These are phyloP conservation scores for Coemansia sp. DNA, from an alignment of 192 early-diverging fungal genomes.

Conservation along the genomic window DNA sequence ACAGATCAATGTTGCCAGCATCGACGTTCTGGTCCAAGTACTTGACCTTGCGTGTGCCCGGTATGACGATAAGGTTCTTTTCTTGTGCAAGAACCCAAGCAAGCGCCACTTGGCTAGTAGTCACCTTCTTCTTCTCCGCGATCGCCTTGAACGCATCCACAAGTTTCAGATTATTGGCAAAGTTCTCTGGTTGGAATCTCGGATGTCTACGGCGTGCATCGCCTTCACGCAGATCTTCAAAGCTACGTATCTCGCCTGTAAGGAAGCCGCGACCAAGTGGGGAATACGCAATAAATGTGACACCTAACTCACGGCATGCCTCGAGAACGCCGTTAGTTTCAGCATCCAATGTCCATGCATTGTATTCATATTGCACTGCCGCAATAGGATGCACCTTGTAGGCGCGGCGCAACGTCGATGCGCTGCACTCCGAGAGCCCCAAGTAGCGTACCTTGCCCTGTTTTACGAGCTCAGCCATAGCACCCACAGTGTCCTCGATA, in stretches of 20 bases:
- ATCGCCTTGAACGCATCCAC: conserved; percentile 56
- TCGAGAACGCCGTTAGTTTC: conserved; percentile 67
- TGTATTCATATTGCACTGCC: conserved; percentile 51
- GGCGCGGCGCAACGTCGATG: conserved; percentile 63
- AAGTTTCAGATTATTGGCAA: conserved; percentile 60
- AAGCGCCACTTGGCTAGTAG: conserved; percentile 58
- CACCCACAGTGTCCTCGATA: conserved; percentile 63
- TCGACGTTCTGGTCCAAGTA: conserved; percentile 49
- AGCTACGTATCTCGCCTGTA: conserved; percentile 59
- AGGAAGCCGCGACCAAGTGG: conserved; percentile 73
- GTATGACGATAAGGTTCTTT: conserved; percentile 55
- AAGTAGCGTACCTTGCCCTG: conserved; percentile 65
- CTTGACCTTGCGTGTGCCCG: conserved; percentile 59
- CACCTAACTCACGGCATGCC: conserved; percentile 69
- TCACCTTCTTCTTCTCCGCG: conserved; percentile 57
- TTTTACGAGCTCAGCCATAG: conserved; percentile 68
- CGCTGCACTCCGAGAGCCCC: conserved; percentile 62
- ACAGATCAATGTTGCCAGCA: conserved; percentile 37
- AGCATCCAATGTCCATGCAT: conserved; percentile 62
- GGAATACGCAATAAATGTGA: conserved; percentile 72
- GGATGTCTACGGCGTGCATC: conserved; percentile 59
- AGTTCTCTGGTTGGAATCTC: conserved; percentile 63
- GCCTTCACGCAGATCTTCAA: conserved; percentile 55
- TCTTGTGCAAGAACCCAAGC: conserved; percentile 68
- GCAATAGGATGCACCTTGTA: conserved; percentile 71